Conservation (phyloP, 2,329 filamentous ascomycete species). For the Fonsecaea pugnacius region DNA sequence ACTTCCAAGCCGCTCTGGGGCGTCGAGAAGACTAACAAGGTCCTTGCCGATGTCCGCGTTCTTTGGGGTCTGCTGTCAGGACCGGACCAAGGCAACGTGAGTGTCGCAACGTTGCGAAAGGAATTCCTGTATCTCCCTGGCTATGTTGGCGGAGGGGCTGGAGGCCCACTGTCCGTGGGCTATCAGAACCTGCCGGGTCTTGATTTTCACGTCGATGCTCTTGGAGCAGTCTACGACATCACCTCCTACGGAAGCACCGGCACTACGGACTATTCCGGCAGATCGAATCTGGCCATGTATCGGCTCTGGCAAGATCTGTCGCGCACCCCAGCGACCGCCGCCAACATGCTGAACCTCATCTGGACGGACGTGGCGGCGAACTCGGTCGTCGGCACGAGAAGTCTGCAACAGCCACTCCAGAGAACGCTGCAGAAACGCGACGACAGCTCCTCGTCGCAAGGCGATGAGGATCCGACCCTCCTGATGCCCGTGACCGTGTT, state of each 20-base stretch:
- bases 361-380: constrained; percentile 53
- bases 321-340: constrained; percentile 34
- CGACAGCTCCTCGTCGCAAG: constrained; percentile 7
- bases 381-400: constrained; percentile 44
- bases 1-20: constrained; percentile 44
- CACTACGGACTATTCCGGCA: constrained; percentile 39
- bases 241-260: neutral
- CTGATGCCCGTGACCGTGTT: constrained; percentile 39
- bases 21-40: constrained; percentile 44
- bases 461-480: neutral
- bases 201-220: neutral
- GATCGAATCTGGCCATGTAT: constrained; percentile 46
- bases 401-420: constrained; percentile 14
- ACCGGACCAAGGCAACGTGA: constrained; percentile 39
- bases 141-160: neutral
- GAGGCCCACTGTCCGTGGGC: constrained; percentile 29
- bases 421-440: constrained; percentile 13
- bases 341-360: constrained; percentile 49
- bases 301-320: constrained; percentile 47
- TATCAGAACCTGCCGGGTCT: constrained; percentile 5
- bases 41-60: constrained; percentile 37
- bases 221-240: neutral
- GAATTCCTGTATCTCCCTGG: constrained; percentile 39
- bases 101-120: constrained; percentile 41
- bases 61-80: constrained; percentile 49